A percentile compares a stretch with the other conserved stretches of the same genome.
These are phyloP conservation scores for Starmerella riodocensis DNA, from an alignment of 805 yeast genomes.

Conservation along the genomic window DNA sequence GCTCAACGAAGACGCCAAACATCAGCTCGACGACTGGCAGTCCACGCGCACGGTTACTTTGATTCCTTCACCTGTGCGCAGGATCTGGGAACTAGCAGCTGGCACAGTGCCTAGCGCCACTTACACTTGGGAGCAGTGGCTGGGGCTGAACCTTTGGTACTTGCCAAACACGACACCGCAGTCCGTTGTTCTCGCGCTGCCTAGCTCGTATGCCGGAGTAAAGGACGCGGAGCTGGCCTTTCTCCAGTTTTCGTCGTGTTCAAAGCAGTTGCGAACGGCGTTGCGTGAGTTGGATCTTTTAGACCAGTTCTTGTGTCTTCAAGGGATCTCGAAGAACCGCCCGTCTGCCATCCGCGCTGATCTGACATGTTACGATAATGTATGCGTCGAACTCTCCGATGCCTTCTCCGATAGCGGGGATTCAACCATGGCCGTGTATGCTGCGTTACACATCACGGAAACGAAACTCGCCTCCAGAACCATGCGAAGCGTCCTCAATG, in stretches of 20 bases:
- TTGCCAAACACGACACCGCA: slow-evolving; percentile 27
- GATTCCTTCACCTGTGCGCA: slow-evolving; percentile 43
- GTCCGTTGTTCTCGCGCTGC: slow-evolving; percentile 7
- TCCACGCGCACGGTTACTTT: slow-evolving; percentile 30
- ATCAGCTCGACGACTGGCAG: slow-evolving; percentile 58
- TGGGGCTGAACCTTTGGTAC: slow-evolving; percentile 51
- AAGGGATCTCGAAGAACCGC: slow-evolving; percentile 11
- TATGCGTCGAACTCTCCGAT: slow-evolving; percentile 11
- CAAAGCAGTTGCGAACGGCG: slow-evolving; percentile 9
- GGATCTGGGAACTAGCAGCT: slow-evolving; percentile 51
- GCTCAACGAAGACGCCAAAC: slow-evolving; percentile 41
- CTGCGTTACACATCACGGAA: slow-evolving; percentile 42
- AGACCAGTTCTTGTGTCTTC: slow-evolving; percentile 18
- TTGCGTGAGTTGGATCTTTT: slow-evolving; percentile 11
- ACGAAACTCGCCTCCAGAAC: slow-evolving; percentile 31
- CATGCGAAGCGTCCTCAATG: slow-evolving; percentile 5
- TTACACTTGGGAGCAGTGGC: slow-evolving; percentile 52
- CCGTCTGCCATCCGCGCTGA: slow-evolving; percentile 2
- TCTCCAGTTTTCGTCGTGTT: slow-evolving; percentile 11
- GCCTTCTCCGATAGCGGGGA: slow-evolving; percentile 31
- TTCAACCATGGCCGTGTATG: slow-evolving; percentile 49
- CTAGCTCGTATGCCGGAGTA: not conserved
- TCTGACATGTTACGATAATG: slow-evolving; percentile 8
- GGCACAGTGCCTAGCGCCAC: slow-evolving; percentile 24
- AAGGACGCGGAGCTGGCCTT: slow-evolving; percentile 16